Evolutionary conservation across 176 grass and related monocot species (phyloP).

Genomic region (Aegilops speltoides): DNA sequence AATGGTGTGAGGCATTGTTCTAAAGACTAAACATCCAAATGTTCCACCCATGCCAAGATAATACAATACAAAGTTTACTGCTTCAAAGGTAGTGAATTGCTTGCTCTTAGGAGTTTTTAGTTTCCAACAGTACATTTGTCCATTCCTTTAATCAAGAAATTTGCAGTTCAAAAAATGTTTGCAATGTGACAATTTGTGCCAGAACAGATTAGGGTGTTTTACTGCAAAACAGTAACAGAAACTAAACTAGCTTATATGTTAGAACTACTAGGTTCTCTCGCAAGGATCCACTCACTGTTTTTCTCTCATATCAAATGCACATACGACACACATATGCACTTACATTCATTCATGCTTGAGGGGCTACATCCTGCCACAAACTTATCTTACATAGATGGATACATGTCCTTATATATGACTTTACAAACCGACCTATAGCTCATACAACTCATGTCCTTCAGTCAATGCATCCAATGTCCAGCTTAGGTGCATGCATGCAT

Average conservation of each 20-base stretch:
- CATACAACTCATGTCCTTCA: no score
- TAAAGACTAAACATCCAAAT: neutral
- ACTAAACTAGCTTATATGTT: neutral
- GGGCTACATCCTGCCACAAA: no score
- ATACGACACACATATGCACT: no score
- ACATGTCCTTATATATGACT: no score
- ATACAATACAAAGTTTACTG: neutral
- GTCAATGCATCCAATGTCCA: no score
- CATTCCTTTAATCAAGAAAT: neutral
- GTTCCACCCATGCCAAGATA: neutral
- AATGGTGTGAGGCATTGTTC: neutral
- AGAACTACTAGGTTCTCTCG: no score
- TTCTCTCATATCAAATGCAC: no score
- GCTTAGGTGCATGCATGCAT: no score
- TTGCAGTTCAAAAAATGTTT: neutral
- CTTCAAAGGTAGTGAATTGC: neutral
- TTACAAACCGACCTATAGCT: no score
- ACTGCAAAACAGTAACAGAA: neutral
- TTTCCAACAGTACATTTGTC: neutral
- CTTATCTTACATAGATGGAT: no score
- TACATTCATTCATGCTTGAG: no score
- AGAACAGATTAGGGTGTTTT: neutral
- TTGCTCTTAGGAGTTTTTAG: neutral
- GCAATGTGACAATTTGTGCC: constrained; percentile 11
- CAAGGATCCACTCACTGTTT: no score